Conservation (phyloP, 179 eudicot species). For the Actinidia chinensis region DNA sequence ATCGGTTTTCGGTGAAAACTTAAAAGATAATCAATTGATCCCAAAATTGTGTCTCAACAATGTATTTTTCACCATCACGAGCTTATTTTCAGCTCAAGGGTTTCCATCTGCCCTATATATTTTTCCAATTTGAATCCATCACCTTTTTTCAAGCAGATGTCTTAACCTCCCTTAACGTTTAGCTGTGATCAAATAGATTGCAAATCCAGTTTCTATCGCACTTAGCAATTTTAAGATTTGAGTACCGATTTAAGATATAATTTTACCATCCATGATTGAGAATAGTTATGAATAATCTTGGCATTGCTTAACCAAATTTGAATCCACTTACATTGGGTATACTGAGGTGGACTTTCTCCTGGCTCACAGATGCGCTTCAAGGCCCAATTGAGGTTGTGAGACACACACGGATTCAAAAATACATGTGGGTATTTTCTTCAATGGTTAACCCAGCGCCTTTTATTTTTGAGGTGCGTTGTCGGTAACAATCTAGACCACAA, state of each 20-base stretch:
- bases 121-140: conserved; percentile 4
- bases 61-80: conserved; percentile 3
- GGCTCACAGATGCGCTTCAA: neutral
- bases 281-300: neutral
- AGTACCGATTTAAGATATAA: neutral
- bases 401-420: neutral
- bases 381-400: neutral
- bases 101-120: neutral
- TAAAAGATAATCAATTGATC: conserved; percentile 1
- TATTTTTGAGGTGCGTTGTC: neutral
- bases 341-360: neutral
- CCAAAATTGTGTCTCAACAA: neutral
- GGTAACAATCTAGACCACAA: neutral
- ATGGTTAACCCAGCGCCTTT: neutral
- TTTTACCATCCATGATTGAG: neutral
- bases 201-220: neutral
- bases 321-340: neutral
- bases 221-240: neutral
- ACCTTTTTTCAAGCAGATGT: neutral
- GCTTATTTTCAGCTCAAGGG: neutral
- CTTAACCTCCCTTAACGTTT: neutral
- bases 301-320: neutral
- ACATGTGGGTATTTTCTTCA: neutral
- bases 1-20: neutral
- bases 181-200: neutral